Evolutionary conservation across 2,329 filamentous ascomycete genomes (phyloP), one percentile per base, ranked within the genome.

Genomic region (Trichoderma koningiopsis): DNA sequence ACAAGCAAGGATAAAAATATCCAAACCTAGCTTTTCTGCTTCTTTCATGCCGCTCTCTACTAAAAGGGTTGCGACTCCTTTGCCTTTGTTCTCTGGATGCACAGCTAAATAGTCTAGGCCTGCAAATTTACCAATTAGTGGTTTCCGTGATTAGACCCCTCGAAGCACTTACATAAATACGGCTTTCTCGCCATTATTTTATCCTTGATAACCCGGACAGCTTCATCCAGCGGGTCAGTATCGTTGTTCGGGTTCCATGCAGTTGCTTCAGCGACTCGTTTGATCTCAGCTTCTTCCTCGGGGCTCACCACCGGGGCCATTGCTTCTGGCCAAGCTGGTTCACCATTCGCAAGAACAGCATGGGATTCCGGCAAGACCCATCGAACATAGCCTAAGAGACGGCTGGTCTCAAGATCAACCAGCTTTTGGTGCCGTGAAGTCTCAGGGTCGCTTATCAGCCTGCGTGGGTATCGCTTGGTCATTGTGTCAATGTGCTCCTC

Each of bases 91-190:
- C 4, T 77, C 74, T 0, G 76, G 76, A 60, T 77, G 74, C 6
- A 77, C 76, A 19, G 76, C 76, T 27, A 77, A 56, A 60, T 74
- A 77, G 11, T 77, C 75, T 6, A 77, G 73, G 7, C 59, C 74
- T 76, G 27, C 49, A 1, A 19, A 37, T 27, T 3, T n/a, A n/a
- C n/a, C n/a, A n/a, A n/a, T n/a, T n/a, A n/a, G n/a, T n/a, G n/a
- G n/a, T n/a, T n/a, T n/a, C n/a, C n/a, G n/a, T n/a, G n/a, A n/a
- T n/a, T n/a, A n/a, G n/a, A n/a, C n/a, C n/a, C n/a, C n/a, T n/a
- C n/a, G n/a, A n/a, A n/a, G n/a, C 5, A 24, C 62, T 33, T 31
- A 65, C 62, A 47, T 10, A 65, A n/a, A 35, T 49, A 65, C 1
- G 35, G 53, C 37, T 65, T 65, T n/a, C 29, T 57, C 24, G 31